Base-by-base conservation (phyloP, 2,329 filamentous ascomycete species). In the Penicillium sp. region DNA sequence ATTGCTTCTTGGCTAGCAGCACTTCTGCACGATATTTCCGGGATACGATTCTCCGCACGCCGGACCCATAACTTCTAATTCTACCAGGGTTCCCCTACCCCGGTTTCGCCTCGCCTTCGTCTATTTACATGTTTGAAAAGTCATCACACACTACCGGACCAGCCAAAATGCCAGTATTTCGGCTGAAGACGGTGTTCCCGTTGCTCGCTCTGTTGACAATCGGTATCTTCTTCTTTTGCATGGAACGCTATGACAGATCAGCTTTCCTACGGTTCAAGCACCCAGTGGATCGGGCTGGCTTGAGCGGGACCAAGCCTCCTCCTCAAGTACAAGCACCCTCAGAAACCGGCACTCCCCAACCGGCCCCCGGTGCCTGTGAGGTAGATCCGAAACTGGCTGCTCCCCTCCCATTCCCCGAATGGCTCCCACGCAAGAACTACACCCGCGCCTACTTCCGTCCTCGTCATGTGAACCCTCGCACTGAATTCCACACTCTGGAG, bases 341-440 rank as follows among this genome's bases (percentile, higher is more conserved):
- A 18, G 38, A 46, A n/a, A 30, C 53, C 29, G 46, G 45, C 19
- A 55, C 59, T 29, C 61, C 62, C 37, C 53, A 59, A 34, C 58
- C 60, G 34, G 22, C 50, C 49, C 8, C 41, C 55, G 60, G 58
- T 38, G 54, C 65, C 38, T 73, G 70, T 51, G 67, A 69, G 29
- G 60, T 64, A 14, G 66, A 72, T 36, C 64, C 66, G 10, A 62
- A 61, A 39, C 50, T 65, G 27, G 57, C 64, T 39, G 65, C 69
- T 22, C 67, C 68, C 11, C 49, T 73, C 29, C 61, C 69, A 7
- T 68, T 72, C 58, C 57, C 60, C 37, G 71, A 73, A 60, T 73
- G 70, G 71, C 65, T 73, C 33, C 59, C 61, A 14, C 69, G 68
- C 61, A 73, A 73, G 64, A 72, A 73, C 58, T 73, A 71, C 54